phyloP scores from a whole-genome alignment of 176 grass and related monocot genomes.

The Cocos nucifera region DNA sequence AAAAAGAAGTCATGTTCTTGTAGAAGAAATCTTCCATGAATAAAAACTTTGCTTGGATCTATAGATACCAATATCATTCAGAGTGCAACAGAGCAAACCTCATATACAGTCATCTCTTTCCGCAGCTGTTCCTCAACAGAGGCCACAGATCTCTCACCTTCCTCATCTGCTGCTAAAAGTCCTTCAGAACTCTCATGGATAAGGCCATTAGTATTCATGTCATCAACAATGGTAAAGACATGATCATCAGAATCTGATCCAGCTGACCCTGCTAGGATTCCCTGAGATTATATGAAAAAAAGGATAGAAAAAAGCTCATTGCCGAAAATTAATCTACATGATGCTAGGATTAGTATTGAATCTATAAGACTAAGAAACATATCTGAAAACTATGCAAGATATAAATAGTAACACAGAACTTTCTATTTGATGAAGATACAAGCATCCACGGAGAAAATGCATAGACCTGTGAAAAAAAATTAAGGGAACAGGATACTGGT shows the following conservation, averaged over 20 bases:
- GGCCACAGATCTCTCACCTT: slow-evolving; percentile 78
- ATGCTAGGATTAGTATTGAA: no score
- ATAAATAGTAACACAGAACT: no score
- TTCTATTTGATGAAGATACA: no score
- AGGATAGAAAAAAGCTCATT: background rate
- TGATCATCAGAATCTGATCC: slow-evolving; percentile 59
- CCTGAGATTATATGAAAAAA: slow-evolving; percentile 31
- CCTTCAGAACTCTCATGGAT: slow-evolving; percentile 38
- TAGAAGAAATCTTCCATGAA: no score
- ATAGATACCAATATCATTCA: background rate
- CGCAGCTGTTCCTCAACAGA: slow-evolving; percentile 85
- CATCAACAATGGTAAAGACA: slow-evolving; percentile 70
- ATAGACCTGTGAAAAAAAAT: no score
- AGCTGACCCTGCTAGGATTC: slow-evolving; percentile 62
- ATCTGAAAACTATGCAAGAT: no score
- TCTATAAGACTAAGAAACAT: no score
- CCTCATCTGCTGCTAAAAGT: slow-evolving; percentile 61
- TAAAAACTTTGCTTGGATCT: no score
- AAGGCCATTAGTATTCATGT: slow-evolving; percentile 51
- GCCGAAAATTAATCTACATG: no score
- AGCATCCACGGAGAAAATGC: no score
- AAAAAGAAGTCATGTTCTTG: no score
- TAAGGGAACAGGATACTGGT: no score
- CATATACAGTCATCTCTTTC: slow-evolving; percentile 98
- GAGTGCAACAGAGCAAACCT: slow-evolving; percentile 38